These are phyloP conservation scores for Drechslera avenae DNA, from an alignment of 2,329 filamentous ascomycete species.

Conservation along the genomic window DNA sequence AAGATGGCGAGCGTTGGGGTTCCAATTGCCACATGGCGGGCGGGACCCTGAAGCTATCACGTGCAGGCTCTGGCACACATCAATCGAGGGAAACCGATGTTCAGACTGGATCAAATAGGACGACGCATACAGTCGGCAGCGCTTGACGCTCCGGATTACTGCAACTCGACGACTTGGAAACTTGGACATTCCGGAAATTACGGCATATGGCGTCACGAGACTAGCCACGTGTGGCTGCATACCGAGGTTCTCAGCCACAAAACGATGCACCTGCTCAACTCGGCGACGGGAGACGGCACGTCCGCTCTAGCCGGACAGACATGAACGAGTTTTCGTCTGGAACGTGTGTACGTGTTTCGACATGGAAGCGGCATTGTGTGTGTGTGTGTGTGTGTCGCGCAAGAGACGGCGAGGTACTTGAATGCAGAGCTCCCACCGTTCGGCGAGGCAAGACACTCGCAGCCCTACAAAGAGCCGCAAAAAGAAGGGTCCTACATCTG, in stretches of 20 bases:
- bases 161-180: neutral
- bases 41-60: constrained; percentile 14
- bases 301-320: neutral
- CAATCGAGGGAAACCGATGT: neutral
- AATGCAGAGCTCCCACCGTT: neutral
- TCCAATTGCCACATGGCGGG: constrained; percentile 18
- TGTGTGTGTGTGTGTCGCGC: neutral
- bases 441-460: neutral
- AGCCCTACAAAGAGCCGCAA: constrained; percentile 16
- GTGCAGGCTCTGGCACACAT: neutral
- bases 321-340: neutral
- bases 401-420: neutral
- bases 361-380: no score
- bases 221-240: constrained; percentile 14
- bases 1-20: constrained; percentile 30
- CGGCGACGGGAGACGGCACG: neutral
- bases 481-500: constrained; percentile 6
- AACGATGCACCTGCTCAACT: constrained; percentile 3
- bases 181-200: constrained; percentile 3
- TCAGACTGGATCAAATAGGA: neutral
- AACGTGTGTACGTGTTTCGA: neutral
- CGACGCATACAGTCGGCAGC: neutral
- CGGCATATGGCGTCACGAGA: constrained; percentile 5
- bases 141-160: neutral
- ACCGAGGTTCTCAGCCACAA: constrained; percentile 10